These are phyloP conservation scores for Colletotrichum graminicola DNA, from an alignment of 2,329 filamentous ascomycete species.

Conservation along the genomic window DNA sequence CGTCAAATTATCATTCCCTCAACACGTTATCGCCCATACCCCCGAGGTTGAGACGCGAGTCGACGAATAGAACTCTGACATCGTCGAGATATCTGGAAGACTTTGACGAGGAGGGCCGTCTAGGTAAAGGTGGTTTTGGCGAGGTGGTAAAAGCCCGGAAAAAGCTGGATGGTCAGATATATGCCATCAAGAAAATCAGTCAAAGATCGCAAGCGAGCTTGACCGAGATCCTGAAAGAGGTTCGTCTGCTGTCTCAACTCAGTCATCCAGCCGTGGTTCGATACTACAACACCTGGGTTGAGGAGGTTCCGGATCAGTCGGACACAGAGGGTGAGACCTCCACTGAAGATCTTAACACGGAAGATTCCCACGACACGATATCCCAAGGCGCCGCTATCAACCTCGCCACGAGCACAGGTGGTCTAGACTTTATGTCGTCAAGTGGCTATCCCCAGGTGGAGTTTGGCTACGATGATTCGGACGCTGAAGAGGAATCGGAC, in stretches of 20 bases:
- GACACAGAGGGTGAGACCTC: slow-evolving; percentile 70
- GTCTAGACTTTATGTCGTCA: slow-evolving; percentile 93
- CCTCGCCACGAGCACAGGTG: slow-evolving; percentile 80
- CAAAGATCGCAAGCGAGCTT: slow-evolving; percentile 83
- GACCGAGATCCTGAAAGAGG: slow-evolving; percentile 86
- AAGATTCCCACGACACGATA: slow-evolving; percentile 56
- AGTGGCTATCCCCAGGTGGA: slow-evolving; percentile 82
- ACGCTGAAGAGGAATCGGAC: slow-evolving; percentile 52
- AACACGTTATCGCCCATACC: slow-evolving; percentile 58
- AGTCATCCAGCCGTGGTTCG: slow-evolving; percentile 90
- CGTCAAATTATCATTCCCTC: slow-evolving; percentile 59
- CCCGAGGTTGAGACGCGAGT: slow-evolving; percentile 71
- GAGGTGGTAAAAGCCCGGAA: slow-evolving; percentile 96
- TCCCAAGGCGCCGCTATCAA: slow-evolving; percentile 63
- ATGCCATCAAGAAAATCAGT: slow-evolving; percentile 96
- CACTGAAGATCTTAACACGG: slow-evolving; percentile 56
- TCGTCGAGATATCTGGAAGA: slow-evolving; percentile 87
- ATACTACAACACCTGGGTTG: slow-evolving; percentile 96
- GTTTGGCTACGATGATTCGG: slow-evolving; percentile 75
- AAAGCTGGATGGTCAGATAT: slow-evolving; percentile 89
- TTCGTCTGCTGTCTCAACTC: slow-evolving; percentile 89
- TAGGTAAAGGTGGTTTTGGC: slow-evolving; percentile 95
- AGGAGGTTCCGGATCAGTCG: slow-evolving; percentile 70
- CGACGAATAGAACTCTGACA: slow-evolving; percentile 63
- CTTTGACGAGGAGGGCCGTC: slow-evolving; percentile 87